A percentile compares a stretch with the other conserved stretches of the same genome.
phyloP scores from a whole-genome alignment of 441 rosid genomes.

The Euphorbia schlechtendalii region DNA sequence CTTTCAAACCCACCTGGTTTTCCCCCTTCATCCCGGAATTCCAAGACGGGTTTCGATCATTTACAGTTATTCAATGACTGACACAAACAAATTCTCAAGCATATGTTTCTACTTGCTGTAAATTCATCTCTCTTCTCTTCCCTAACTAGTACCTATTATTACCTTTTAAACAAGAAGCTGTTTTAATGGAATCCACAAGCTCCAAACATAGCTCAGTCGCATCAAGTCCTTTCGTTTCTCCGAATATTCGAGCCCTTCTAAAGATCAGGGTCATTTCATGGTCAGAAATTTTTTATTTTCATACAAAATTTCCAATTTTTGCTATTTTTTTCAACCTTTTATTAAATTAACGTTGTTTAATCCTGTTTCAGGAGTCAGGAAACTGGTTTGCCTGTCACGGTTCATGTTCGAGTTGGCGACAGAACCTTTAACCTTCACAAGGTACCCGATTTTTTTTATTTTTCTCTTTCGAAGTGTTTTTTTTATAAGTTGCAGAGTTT shows the following conservation, averaged over 20 bases:
- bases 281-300: constrained; percentile 20
- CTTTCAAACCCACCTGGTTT: constrained; percentile 14
- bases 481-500: too few species aligned
- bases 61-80: constrained; percentile 19
- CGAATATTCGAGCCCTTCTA: constrained; percentile 51
- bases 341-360: too few species aligned
- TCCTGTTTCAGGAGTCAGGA: constrained; percentile 59
- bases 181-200: too few species aligned
- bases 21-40: constrained; percentile 20
- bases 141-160: too few species aligned
- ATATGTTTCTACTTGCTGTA: constrained; percentile 17
- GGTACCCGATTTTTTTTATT: too few species aligned
- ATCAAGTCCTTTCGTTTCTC: constrained; percentile 63
- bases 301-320: not conserved
- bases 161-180: too few species aligned
- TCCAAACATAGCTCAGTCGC: constrained; percentile 45
- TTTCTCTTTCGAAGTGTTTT: too few species aligned
- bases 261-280: constrained; percentile 71
- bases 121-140: too few species aligned
- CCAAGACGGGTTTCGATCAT: constrained; percentile 31
- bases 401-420: too few species aligned
- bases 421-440: too few species aligned
- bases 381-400: too few species aligned
- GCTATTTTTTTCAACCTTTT: too few species aligned
- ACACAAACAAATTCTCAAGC: constrained; percentile 17